Evolutionary conservation across 441 rosid genomes (phyloP).

Genomic region (Corymbia citriodora): DNA sequence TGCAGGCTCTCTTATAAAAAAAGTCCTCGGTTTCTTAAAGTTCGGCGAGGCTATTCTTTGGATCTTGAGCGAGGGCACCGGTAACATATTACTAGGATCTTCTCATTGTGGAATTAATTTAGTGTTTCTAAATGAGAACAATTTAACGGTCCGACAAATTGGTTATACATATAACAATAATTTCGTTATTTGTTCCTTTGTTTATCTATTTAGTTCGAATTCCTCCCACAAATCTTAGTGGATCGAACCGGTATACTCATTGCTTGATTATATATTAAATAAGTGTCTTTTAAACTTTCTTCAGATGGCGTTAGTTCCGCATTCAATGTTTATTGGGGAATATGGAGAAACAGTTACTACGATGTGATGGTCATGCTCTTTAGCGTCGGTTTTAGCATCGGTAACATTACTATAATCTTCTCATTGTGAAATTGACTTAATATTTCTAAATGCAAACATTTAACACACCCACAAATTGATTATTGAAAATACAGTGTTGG

Average conservation of each 20-base stretch:
- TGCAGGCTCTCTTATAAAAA: neutral
- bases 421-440: neutral
- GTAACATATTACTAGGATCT: neutral
- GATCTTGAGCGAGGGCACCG: neutral
- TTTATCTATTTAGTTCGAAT: too few species aligned
- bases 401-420: too few species aligned
- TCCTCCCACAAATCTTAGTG: neutral
- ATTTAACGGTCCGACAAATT: neutral
- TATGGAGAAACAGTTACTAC: neutral
- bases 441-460: neutral
- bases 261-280: neutral
- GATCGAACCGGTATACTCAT: neutral
- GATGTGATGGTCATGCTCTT: neutral
- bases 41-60: accelerated
- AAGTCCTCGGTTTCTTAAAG: too few species aligned
- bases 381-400: too few species aligned
- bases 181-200: too few species aligned
- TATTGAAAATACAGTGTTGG: neutral
- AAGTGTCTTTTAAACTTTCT: neutral
- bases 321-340: too few species aligned
- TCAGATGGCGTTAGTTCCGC: accelerated
- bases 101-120: neutral
- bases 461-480: neutral
- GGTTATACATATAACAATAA: neutral
- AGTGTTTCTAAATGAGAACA: neutral